Conservation (phyloP, 2,329 filamentous ascomycete genomes). For the Fusarium proliferatum region DNA sequence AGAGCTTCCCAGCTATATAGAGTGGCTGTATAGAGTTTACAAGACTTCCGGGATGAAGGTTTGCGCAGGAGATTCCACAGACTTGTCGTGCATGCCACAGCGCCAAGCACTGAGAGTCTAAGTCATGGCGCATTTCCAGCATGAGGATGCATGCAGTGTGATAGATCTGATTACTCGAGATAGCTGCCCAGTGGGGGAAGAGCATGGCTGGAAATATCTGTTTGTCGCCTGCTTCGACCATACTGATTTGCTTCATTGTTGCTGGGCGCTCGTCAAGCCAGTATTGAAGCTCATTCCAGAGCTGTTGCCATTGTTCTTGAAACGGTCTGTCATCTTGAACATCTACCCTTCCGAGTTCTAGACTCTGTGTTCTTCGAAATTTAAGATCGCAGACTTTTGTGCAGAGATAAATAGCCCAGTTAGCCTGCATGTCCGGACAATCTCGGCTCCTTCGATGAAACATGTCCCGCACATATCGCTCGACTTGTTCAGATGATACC, state of each 20-base stretch:
- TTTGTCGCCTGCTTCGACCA: constrained; percentile 29
- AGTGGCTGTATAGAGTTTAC: constrained; percentile 65
- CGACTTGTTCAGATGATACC: constrained; percentile 9
- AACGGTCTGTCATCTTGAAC: constrained; percentile 53
- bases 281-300: constrained; percentile 60
- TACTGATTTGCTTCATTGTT: constrained; percentile 48
- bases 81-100: constrained; percentile 59
- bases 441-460: constrained; percentile 47
- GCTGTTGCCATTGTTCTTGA: constrained; percentile 52
- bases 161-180: constrained; percentile 64
- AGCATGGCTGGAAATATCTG: constrained; percentile 60
- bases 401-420: constrained; percentile 65
- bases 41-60: constrained; percentile 60
- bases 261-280: constrained; percentile 56
- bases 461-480: constrained; percentile 30
- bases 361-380: constrained; percentile 46
- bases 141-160: constrained; percentile 63
- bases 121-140: constrained; percentile 54
- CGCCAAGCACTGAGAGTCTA: constrained; percentile 47
- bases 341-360: constrained; percentile 54
- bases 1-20: constrained; percentile 60
- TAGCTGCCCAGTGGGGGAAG: constrained; percentile 61
- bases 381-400: constrained; percentile 61
- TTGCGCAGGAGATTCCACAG: constrained; percentile 63
- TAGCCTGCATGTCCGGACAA: constrained; percentile 62